Base-by-base conservation (phyloP, 129 eudicot genomes). In the Flaveria trinervia region DNA sequence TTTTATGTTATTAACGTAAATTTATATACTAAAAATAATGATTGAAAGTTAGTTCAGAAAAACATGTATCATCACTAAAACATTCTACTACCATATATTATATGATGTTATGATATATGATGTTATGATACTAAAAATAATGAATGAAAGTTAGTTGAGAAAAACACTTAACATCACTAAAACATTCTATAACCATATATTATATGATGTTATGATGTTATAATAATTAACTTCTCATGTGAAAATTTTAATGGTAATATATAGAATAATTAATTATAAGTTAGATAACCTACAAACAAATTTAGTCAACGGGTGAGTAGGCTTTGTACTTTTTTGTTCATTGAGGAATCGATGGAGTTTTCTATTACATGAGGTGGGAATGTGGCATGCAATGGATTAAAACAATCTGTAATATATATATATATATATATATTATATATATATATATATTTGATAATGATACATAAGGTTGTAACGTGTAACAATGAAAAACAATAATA, bases 281-380 rank as follows among this genome's bases (percentile, higher is more conserved):
- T 52, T 76, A 8, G 81, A 67, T 54, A 23, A 77, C 43, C 74
- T 77, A 77, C 81, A 77, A 67, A 54, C 39, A 5, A 67, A 67
- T 16, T 36, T 17, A 43, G 74, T 77, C 80, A 66, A 44, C 14
- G 41, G 56, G 20, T 10, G 79, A 64, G 64, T 18, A 51, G 65
- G 74, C 39, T 18, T 45, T 74, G 46, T 74, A 30, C 13, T 69
- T 61, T 62, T 17, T 48, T 69, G 49, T 49, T 12, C 6, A 44
- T 60, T 64, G 64, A 62, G 71, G 36, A 62, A 48, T 62, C n/a
- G 28, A 30, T 33, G 50, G 23, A 50, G 49, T 51, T 61, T 25
- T 28, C 43, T 61, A 61, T 61, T 26, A 25, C 14, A 61, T 61
- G 9, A 26, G 9, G 18, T 3, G 68, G 68, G 18, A 61, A 61